phyloP scores from a whole-genome alignment of 208 protist species.

The Vickermania ingenoplastis region DNA sequence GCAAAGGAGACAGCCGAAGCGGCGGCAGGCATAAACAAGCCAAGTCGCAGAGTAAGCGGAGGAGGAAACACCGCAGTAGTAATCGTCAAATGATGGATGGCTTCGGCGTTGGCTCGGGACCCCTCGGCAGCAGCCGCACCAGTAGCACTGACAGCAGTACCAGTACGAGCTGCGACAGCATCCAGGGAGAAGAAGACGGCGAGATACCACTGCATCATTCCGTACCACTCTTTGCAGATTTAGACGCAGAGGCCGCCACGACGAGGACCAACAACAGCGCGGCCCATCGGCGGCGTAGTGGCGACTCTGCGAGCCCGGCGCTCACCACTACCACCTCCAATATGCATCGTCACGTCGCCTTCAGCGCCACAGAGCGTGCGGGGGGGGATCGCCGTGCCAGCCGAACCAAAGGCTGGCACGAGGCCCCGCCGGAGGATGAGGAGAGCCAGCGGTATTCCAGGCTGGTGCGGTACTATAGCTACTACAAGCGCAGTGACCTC shows the following conservation, averaged over 20 bases:
- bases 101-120: too few relatives aligned
- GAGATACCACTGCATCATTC: too few relatives aligned
- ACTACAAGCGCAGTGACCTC: constrained; percentile 53
- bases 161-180: not conserved
- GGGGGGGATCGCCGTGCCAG: not conserved
- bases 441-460: constrained; percentile 20
- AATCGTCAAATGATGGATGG: too few relatives aligned
- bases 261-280: too few relatives aligned
- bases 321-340: too few relatives aligned
- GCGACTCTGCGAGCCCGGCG: not conserved
- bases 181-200: not conserved
- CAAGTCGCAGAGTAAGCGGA: not conserved
- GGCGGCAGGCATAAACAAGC: too few relatives aligned
- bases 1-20: too few relatives aligned
- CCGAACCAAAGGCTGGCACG: not conserved
- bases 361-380: not conserved
- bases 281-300: not conserved
- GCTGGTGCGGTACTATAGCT: constrained; percentile 56
- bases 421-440: not conserved
- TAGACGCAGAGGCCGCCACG: too few relatives aligned
- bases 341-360: not conserved
- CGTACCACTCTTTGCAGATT: too few relatives aligned
- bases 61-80: not conserved
- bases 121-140: not conserved
- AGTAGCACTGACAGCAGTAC: not conserved